Conservation (phyloP, 2,329 filamentous ascomycete genomes). For the Sporothrix globosa region DNA sequence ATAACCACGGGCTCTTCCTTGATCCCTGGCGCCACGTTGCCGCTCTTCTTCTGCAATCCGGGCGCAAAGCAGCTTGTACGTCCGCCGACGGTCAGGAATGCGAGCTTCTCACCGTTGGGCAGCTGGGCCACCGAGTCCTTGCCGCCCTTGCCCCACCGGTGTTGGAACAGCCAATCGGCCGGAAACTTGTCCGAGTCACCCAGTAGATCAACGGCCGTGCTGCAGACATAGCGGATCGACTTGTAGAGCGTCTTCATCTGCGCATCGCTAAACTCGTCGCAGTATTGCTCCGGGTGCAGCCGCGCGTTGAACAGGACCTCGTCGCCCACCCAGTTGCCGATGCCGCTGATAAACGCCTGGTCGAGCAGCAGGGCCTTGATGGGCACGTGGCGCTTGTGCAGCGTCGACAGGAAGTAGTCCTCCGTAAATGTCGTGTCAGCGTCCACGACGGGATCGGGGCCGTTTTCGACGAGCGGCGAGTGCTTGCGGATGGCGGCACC, state of each 20-base stretch:
- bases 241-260: conserved; percentile 74
- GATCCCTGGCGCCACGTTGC: conserved; percentile 47
- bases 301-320: conserved; percentile 88
- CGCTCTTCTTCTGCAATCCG: conserved; percentile 78
- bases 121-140: conserved; percentile 68
- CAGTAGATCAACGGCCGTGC: conserved; percentile 74
- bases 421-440: conserved; percentile 72
- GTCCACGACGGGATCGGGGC: conserved; percentile 88
- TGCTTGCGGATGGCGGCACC: conserved; percentile 74
- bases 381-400: conserved; percentile 77
- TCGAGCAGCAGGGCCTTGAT: conserved; percentile 88
- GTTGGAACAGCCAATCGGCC: conserved; percentile 81
- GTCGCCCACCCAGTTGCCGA: conserved; percentile 97
- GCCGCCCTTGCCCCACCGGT: conserved; percentile 88
- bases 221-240: conserved; percentile 76
- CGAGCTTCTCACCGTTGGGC: conserved; percentile 82
- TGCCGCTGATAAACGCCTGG: conserved; percentile 84
- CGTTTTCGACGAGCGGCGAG: conserved; percentile 85
- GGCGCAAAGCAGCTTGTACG: conserved; percentile 90
- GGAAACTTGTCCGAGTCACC: conserved; percentile 86
- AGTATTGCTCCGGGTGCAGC: conserved; percentile 91
- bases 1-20: conserved; percentile 49
- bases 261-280: conserved; percentile 72
- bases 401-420: conserved; percentile 71
- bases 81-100: conserved; percentile 85